These are phyloP conservation scores for Cladosporium sp. DNA, from an alignment of 2,329 filamentous ascomycete species.

Conservation along the genomic window DNA sequence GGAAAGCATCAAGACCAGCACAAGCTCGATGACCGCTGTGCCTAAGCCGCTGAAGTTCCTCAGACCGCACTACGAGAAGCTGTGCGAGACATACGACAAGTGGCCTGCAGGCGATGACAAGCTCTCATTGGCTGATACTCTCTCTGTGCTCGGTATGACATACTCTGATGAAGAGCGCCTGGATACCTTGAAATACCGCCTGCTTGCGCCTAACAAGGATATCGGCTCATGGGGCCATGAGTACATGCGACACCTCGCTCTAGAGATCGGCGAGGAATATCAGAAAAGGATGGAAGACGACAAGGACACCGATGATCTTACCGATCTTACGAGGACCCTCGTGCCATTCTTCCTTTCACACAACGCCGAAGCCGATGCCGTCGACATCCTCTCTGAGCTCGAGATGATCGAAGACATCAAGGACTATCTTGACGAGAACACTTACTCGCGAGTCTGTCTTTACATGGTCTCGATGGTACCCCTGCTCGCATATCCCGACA, in stretches of 20 bases:
- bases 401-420: constrained; percentile 94
- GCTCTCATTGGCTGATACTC: constrained; percentile 83
- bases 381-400: constrained; percentile 92
- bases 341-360: constrained; percentile 94
- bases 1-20: constrained; percentile 97
- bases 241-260: constrained; percentile 89
- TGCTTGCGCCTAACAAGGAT: constrained; percentile 84
- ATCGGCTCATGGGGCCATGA: constrained; percentile 98
- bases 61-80: constrained; percentile 87
- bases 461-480: constrained; percentile 99
- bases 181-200: constrained; percentile 92
- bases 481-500: constrained; percentile 93
- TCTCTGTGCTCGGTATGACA: constrained; percentile 98
- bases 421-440: constrained; percentile 87
- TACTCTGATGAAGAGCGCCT: constrained; percentile 85
- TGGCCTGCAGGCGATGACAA: constrained; percentile 84
- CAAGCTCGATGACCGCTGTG: constrained; percentile 98
- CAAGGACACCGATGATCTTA: constrained; percentile 74
- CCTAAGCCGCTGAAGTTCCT: constrained; percentile 98
- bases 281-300: constrained; percentile 81
- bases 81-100: constrained; percentile 81
- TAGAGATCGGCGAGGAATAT: constrained; percentile 95
- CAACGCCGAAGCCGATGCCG: constrained; percentile 96
- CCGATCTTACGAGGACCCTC: constrained; percentile 75
- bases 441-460: constrained; percentile 84